phyloP scores from a whole-genome alignment of 345 rosid genomes.

The Syzygium jambos region DNA sequence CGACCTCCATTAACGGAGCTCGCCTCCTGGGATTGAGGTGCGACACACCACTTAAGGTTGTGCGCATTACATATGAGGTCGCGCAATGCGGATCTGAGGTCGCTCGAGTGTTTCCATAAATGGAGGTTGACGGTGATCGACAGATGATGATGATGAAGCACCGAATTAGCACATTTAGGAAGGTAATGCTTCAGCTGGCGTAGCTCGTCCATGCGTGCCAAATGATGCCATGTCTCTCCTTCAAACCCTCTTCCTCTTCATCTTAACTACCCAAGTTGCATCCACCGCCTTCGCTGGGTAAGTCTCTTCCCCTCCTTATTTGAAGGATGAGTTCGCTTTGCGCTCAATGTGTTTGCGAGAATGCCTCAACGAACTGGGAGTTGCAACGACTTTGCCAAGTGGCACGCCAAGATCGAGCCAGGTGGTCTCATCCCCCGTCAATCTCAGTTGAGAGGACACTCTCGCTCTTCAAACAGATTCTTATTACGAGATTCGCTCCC shows the following conservation, averaged over 20 bases:
- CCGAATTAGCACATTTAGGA: neutral
- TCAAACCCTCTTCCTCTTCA: constrained; percentile 38
- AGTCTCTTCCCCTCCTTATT: neutral
- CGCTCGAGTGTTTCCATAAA: too few relatives aligned
- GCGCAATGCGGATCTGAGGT: too few relatives aligned
- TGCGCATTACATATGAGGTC: too few relatives aligned
- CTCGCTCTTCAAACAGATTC: constrained; percentile 50
- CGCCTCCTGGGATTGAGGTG: too few relatives aligned
- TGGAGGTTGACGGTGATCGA: neutral
- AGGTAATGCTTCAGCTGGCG: neutral
- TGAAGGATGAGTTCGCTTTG: neutral
- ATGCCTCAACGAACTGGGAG: constrained; percentile 21
- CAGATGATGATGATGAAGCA: neutral
- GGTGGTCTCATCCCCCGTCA: constrained; percentile 29
- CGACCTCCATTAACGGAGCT: too few relatives aligned
- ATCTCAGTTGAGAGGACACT: constrained; percentile 41
- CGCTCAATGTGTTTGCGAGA: constrained; percentile 29
- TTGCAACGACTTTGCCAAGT: constrained; percentile 24
- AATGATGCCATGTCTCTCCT: constrained; percentile 44
- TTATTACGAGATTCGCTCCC: constrained; percentile 53
- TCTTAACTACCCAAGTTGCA: constrained; percentile 13
- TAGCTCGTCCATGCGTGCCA: neutral
- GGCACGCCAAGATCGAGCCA: constrained; percentile 33
- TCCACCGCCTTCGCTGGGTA: constrained; percentile 31
- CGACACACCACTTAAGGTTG: too few relatives aligned